These are phyloP conservation scores for Colletotrichum gloeosporioides DNA, from an alignment of 2,329 filamentous ascomycete species.

Conservation along the genomic window DNA sequence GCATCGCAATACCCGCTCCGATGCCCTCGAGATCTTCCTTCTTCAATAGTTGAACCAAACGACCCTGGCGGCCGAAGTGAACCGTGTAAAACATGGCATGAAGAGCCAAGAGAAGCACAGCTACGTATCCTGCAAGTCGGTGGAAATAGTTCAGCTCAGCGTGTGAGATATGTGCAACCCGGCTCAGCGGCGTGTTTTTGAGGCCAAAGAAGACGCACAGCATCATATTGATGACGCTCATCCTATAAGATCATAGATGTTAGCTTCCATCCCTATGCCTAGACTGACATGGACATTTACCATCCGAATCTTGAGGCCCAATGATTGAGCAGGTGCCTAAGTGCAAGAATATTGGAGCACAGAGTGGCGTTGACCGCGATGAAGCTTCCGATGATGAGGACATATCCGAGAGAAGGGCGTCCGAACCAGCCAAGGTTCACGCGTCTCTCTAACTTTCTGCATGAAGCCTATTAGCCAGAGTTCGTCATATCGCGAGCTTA, in stretches of 20 bases:
- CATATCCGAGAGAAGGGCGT: not conserved
- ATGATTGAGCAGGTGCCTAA: conserved; percentile 4
- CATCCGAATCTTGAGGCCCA: conserved; percentile 28
- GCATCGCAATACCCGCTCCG: conserved; percentile 38
- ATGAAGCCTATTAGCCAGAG: not conserved
- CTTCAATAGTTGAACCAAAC: conserved; percentile 29
- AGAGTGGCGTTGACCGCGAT: not conserved
- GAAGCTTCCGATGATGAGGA: not conserved
- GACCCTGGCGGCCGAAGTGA: conserved; percentile 30
- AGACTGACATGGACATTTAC: not conserved
- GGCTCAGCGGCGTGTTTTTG: conserved; percentile 53
- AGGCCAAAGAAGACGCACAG: conserved; percentile 49
- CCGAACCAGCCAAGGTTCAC: not conserved
- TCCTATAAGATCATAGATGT: conserved; percentile 35
- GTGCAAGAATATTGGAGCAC: not conserved
- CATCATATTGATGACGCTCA: conserved; percentile 45
- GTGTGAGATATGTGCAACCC: conserved; percentile 43
- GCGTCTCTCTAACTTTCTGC: not conserved
- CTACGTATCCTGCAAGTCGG: conserved; percentile 48
- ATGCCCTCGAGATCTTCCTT: conserved; percentile 40
- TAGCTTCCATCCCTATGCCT: not conserved
- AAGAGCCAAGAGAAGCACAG: conserved; percentile 37
- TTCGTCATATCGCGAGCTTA: not conserved
- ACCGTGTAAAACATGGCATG: conserved; percentile 40
- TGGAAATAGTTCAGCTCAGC: conserved; percentile 54